These are phyloP conservation scores for Kodamaea jinghongensis DNA, from an alignment of 805 yeast genomes.

Conservation along the genomic window DNA sequence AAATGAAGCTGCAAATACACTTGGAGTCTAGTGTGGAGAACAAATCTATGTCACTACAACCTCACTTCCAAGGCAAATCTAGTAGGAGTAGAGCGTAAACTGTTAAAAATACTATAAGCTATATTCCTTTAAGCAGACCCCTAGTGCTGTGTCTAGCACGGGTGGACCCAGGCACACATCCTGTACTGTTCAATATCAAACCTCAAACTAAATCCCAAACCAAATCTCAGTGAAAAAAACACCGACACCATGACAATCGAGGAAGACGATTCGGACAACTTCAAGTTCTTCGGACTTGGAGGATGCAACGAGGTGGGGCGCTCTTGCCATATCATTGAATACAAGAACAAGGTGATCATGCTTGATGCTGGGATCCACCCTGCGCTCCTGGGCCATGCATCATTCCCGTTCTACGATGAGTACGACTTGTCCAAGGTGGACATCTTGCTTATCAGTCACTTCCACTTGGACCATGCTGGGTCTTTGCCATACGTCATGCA, in stretches of 20 bases:
- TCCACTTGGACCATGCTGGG: slow-evolving; percentile 98
- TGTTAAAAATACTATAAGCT: too few species aligned
- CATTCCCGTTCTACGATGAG: slow-evolving; percentile 94
- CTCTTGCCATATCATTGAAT: slow-evolving; percentile 89
- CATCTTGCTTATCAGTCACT: slow-evolving; percentile 82
- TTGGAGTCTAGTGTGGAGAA: too few species aligned
- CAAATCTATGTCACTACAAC: too few species aligned
- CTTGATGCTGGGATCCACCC: slow-evolving; percentile 98
- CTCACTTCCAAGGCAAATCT: too few species aligned
- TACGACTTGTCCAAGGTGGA: slow-evolving; percentile 88
- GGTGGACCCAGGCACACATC: too few species aligned
- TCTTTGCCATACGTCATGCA: slow-evolving; percentile 98
- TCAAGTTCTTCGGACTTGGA: slow-evolving; percentile 83
- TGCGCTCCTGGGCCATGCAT: slow-evolving; percentile 83
- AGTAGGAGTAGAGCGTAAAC: too few species aligned
- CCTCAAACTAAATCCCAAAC: too few species aligned
- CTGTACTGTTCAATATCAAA: too few species aligned
- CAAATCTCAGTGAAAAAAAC: neutral
- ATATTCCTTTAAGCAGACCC: too few species aligned
- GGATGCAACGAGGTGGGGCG: slow-evolving; percentile 99
- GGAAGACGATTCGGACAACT: slow-evolving; percentile 35
- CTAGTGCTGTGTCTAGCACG: too few species aligned
- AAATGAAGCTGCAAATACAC: too few species aligned
- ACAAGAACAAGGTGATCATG: slow-evolving; percentile 94
- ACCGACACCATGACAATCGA: neutral